A percentile compares a stretch with the other conserved stretches of the same genome.
Evolutionary conservation across 441 rosid genomes (phyloP).

Genomic region (Biscutella laevigata): DNA sequence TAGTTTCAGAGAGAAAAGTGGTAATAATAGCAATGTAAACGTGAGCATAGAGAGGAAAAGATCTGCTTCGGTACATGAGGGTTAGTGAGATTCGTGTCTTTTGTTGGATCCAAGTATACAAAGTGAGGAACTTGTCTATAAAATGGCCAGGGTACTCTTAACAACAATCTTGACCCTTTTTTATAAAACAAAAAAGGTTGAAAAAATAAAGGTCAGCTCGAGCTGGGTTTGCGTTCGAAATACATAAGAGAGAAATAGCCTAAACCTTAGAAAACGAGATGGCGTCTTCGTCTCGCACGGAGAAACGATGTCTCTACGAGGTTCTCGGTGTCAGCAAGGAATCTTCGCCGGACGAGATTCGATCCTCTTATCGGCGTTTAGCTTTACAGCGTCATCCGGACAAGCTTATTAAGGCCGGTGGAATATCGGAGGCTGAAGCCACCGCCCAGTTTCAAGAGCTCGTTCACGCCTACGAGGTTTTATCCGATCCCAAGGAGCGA

Average conservation of each 20-base stretch:
- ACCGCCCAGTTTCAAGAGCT: conserved; percentile 96
- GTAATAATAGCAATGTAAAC: conserved; percentile 22
- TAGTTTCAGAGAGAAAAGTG: conserved; percentile 43
- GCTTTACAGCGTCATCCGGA: conserved; percentile 95
- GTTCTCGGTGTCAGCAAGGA: conserved; percentile 56
- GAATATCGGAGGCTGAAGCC: conserved; percentile 67
- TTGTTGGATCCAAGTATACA: not conserved
- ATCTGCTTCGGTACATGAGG: conserved; percentile 35
- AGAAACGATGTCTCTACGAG: conserved; percentile 88
- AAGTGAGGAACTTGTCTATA: conserved; percentile 14
- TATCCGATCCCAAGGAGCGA: conserved; percentile 86
- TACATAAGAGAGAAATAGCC: conserved; percentile 14
- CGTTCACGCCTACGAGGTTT: conserved; percentile 71
- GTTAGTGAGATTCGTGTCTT: conserved; percentile 14
- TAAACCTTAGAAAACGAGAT: conserved; percentile 7
- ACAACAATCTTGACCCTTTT: conserved; percentile 13
- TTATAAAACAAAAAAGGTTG: no score
- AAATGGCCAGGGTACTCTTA: not conserved
- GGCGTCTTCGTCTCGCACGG: conserved; percentile 47
- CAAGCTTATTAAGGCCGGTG: conserved; percentile 82
- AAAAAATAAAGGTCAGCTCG: not conserved
- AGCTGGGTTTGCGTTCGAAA: conserved; percentile 1
- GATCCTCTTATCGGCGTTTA: conserved; percentile 62
- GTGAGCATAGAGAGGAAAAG: conserved; percentile 48
- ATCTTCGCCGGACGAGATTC: conserved; percentile 62